A percentile compares a stretch with the other conserved stretches of the same genome.
Evolutionary conservation across 2,329 filamentous ascomycete genomes (phyloP).

Genomic region (Ophidiomyces ophidiicola): DNA sequence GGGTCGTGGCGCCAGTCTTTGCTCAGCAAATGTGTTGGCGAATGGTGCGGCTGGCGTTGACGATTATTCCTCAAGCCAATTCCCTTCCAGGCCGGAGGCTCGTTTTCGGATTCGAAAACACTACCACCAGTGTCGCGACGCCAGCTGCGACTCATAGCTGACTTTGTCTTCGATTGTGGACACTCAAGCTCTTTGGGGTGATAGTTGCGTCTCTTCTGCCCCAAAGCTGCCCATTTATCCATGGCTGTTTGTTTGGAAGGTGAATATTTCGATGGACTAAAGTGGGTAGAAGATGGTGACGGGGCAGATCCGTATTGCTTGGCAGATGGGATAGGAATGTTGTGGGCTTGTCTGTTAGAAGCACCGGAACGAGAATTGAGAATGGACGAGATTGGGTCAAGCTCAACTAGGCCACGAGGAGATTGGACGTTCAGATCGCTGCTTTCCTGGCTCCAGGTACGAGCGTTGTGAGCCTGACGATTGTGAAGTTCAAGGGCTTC

Average conservation of each 20-base stretch:
- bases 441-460: conserved; percentile 69
- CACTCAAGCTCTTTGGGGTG: conserved; percentile 43
- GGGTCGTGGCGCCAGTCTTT: conserved; percentile 38
- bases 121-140: conserved; percentile 33
- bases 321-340: conserved; percentile 47
- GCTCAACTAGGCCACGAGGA: conserved; percentile 41
- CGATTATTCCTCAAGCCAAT: conserved; percentile 6
- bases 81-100: conserved; percentile 24
- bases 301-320: conserved; percentile 57
- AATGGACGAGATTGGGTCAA: conserved; percentile 40
- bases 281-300: conserved; percentile 3
- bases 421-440: conserved; percentile 42
- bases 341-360: conserved; percentile 27
- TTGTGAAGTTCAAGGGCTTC: conserved; percentile 50
- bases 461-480: conserved; percentile 51
- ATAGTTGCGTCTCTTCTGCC: conserved; percentile 65
- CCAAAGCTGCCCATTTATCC: conserved; percentile 84
- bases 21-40: conserved; percentile 30
- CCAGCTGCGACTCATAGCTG: conserved; percentile 31
- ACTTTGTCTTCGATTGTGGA: conserved; percentile 37
- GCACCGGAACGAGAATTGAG: conserved; percentile 37
- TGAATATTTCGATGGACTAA: conserved; percentile 42
- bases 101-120: conserved; percentile 27
- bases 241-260: conserved; percentile 38
- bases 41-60: conserved; percentile 19